Evolutionary conservation across 2,329 filamentous ascomycete species (phyloP), one percentile per base, ranked within the genome.

Genomic region (Chrysosporium keratinophilum): DNA sequence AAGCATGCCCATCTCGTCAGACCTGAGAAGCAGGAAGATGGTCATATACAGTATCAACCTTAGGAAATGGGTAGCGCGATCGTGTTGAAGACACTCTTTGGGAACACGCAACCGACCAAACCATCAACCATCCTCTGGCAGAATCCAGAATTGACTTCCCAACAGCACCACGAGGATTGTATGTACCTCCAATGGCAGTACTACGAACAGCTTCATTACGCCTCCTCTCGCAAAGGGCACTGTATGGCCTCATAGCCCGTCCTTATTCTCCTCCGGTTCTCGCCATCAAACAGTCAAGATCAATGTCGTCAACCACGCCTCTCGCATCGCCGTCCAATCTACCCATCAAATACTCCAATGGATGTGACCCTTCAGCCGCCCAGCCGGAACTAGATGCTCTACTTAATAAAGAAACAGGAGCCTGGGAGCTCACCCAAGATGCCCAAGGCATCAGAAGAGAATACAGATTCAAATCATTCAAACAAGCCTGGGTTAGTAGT

Each of bases 401-500:
- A 23, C 44, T 54, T 19, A 42, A 28, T 14, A 54, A 49, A 39
- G 44, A 47, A 31, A 19, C 45, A 9, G 51, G 51, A 5, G 19
- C 15, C 23, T 54, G 52, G 52, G 47, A 45, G 5, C 19, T 45
- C 10, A 44, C 35, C 31, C 43, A 50, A 11, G 52, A 54, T 34
- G 47, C 11, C 11, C 45, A n/a, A 20, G 52, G 52, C 12, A 45
- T 54, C 1, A 44, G 7, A 10, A 44, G 54, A 34, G 42, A 47
- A 5, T 55, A 45, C 37, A 52, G 17, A n/a, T 56, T 54, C 42
- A 54, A 56, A 31, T 50, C 46, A 1, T 56, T 56, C 33, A 54
- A 54, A 34, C 40, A 45, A 45, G 47, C 54, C 14, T 56, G 50
- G 54, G 54, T 52, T 3, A 15, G 12, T 17, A 35, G 6, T 37